phyloP scores from a whole-genome alignment of 2,329 filamentous ascomycete species.

The Xylariomycetidae sp. region DNA sequence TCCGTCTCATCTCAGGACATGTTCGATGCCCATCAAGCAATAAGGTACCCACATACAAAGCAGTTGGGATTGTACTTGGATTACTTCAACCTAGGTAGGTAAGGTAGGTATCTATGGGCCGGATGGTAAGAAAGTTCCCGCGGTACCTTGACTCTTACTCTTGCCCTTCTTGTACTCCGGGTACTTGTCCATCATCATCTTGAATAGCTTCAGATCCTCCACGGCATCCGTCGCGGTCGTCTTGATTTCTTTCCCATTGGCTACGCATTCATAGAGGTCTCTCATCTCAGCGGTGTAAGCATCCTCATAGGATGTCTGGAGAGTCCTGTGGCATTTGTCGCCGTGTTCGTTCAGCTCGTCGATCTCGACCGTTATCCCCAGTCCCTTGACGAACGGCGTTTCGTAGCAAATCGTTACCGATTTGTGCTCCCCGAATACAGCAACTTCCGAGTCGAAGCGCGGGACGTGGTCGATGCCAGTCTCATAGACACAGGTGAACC shows the following conservation, averaged over 20 bases:
- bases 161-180: too few species aligned
- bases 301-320: slow-evolving; percentile 17
- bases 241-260: slow-evolving; percentile 16
- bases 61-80: too few species aligned
- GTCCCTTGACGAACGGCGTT: slow-evolving; percentile 40
- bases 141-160: too few species aligned
- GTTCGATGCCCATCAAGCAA: too few species aligned
- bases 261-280: slow-evolving; percentile 15
- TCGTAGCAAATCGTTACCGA: slow-evolving; percentile 41
- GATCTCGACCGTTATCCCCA: slow-evolving; percentile 37
- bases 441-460: slow-evolving; percentile 37
- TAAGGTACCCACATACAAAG: too few species aligned
- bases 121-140: too few species aligned
- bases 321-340: slow-evolving; percentile 24
- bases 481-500: slow-evolving; percentile 46
- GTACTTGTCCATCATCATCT: too few species aligned
- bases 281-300: slow-evolving; percentile 21
- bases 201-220: slow-evolving; percentile 18
- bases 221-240: slow-evolving; percentile 19
- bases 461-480: slow-evolving; percentile 43
- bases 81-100: too few species aligned
- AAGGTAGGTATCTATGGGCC: too few species aligned
- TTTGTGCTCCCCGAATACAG: slow-evolving; percentile 41
- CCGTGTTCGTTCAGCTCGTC: slow-evolving; percentile 23
- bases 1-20: too few species aligned